A percentile compares a stretch with the other conserved stretches of the same genome.
Evolutionary conservation across 176 grass and related monocot genomes (phyloP).

Genomic region (Bromus sterilis): DNA sequence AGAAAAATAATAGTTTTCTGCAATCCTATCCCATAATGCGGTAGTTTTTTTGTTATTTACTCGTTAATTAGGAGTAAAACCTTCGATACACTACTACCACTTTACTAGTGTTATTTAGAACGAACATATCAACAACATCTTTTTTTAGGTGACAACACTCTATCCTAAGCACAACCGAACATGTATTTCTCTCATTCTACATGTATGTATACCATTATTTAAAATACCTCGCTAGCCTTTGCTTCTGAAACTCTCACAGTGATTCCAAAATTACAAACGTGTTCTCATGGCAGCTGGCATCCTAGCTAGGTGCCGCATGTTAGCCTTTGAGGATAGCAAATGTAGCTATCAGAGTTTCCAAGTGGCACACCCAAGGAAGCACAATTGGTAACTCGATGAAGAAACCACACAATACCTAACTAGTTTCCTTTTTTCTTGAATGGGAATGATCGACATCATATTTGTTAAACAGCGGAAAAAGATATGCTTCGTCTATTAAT

Average conservation of each 20-base stretch:
- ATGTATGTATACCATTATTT: background rate
- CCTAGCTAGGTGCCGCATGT: background rate
- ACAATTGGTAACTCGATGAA: conserved; percentile 22
- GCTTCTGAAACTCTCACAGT: conserved; percentile 30
- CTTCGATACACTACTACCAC: background rate
- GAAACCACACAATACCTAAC: background rate
- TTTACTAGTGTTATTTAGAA: background rate
- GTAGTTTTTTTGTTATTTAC: too few species aligned
- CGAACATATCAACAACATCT: background rate
- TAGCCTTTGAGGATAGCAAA: background rate
- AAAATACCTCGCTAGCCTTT: conserved; percentile 17
- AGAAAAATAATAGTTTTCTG: too few species aligned
- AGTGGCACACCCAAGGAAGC: background rate
- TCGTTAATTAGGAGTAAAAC: too few species aligned
- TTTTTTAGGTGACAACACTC: background rate
- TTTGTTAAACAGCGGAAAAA: too few species aligned
- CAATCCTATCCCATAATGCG: too few species aligned
- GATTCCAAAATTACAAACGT: background rate
- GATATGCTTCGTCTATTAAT: too few species aligned
- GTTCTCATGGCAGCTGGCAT: background rate
- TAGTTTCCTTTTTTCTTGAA: background rate
- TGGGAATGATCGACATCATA: too few species aligned
- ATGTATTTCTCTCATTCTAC: background rate
- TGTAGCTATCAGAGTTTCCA: conserved; percentile 26
- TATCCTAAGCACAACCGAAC: background rate